phyloP scores from a whole-genome alignment of 495 filamentous ascomycete species.

The Terfezia claveryi region DNA sequence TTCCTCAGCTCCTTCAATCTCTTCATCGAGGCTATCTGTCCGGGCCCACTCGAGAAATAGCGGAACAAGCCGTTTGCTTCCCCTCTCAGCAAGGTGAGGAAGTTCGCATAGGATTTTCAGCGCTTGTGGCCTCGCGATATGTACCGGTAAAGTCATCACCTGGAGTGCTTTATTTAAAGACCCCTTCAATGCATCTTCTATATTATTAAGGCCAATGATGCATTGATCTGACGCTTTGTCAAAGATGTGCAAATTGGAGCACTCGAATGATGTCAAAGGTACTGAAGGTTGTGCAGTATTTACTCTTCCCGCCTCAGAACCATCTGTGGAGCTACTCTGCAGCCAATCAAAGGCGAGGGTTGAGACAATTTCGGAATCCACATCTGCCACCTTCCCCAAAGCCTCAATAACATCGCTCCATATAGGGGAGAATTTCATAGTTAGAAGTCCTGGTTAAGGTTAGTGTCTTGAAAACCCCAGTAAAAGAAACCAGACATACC shows the following conservation, averaged over 20 bases:
- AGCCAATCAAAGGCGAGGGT: constrained; percentile 65
- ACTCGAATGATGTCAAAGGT: constrained; percentile 47
- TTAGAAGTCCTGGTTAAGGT: constrained; percentile 31
- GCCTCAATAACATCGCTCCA: constrained; percentile 66
- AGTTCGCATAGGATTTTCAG: constrained; percentile 52
- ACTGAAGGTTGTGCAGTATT: constrained; percentile 46
- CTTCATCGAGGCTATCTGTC: constrained; percentile 14
- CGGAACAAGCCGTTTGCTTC: constrained; percentile 63
- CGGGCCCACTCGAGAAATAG: constrained; percentile 57
- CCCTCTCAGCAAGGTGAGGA: constrained; percentile 61
- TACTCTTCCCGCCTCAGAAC: constrained; percentile 37
- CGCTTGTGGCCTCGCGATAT: constrained; percentile 45
- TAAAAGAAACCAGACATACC: constrained; percentile 23
- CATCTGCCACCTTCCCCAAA: constrained; percentile 51
- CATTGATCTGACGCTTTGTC: constrained; percentile 25
- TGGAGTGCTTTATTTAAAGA: constrained; percentile 30
- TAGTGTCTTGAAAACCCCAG: neutral
- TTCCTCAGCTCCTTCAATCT: constrained; percentile 28
- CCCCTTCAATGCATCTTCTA: constrained; percentile 27
- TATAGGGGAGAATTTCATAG: constrained; percentile 54
- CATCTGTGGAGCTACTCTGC: neutral
- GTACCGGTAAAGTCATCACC: constrained; percentile 20
- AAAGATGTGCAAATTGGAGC: constrained; percentile 44
- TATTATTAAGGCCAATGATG: constrained; percentile 22
- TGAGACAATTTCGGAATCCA: constrained; percentile 51